phyloP scores from a whole-genome alignment of 2,329 filamentous ascomycete genomes.

The Claviceps monticola region DNA sequence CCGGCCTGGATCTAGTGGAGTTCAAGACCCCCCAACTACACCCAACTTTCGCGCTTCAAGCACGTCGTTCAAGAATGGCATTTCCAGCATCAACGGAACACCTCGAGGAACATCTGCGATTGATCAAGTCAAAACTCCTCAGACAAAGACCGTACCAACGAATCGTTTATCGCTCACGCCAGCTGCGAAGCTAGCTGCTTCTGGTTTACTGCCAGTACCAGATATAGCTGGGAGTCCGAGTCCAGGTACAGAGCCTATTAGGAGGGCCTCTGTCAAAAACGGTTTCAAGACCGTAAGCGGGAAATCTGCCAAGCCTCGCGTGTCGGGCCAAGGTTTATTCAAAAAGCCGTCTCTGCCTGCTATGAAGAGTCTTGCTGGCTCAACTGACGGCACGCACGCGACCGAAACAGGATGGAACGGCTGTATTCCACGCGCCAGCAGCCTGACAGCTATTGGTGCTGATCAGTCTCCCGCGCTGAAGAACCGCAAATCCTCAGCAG shows the following conservation, averaged over 20 bases:
- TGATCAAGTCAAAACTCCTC: slow-evolving; percentile 12
- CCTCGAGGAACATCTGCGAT: slow-evolving; percentile 20
- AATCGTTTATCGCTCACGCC: slow-evolving; percentile 12
- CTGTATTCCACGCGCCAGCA: slow-evolving; percentile 12
- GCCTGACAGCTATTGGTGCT: slow-evolving; percentile 6
- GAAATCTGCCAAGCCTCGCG: slow-evolving; percentile 33
- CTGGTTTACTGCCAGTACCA: slow-evolving; percentile 10
- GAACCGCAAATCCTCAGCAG: slow-evolving; percentile 55
- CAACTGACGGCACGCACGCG: neutral
- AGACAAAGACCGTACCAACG: slow-evolving; percentile 10
- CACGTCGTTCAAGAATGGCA: slow-evolving; percentile 28
- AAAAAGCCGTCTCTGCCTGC: slow-evolving; percentile 39
- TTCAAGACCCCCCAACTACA: slow-evolving; percentile 24
- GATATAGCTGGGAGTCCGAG: slow-evolving; percentile 21
- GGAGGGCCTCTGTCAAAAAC: slow-evolving; percentile 20
- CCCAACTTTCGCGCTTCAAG: slow-evolving; percentile 29
- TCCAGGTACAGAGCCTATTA: slow-evolving; percentile 21
- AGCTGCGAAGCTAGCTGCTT: slow-evolving; percentile 13
- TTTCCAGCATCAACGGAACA: slow-evolving; percentile 30
- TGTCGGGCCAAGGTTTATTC: slow-evolving; percentile 39
- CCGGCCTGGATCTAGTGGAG: slow-evolving; percentile 41
- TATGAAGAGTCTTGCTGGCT: slow-evolving; percentile 15
- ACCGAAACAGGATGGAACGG: slow-evolving; percentile 17
- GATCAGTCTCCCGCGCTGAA: slow-evolving; percentile 13
- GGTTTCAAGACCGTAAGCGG: slow-evolving; percentile 33